phyloP scores from a whole-genome alignment of 2,329 filamentous ascomycete species.

The Scolecobasidium constrictum region DNA sequence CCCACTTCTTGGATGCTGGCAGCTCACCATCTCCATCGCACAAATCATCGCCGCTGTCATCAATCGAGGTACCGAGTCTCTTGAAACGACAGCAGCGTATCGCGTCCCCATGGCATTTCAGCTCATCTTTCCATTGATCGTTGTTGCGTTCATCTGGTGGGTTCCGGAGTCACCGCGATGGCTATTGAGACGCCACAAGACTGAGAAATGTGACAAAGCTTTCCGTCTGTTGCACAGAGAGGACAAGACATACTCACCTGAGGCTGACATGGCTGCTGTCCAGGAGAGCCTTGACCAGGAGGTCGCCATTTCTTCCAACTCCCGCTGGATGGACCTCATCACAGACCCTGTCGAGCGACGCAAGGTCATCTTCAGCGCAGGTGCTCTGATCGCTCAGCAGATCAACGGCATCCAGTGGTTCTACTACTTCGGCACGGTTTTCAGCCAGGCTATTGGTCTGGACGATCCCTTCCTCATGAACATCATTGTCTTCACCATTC shows the following conservation, averaged over 20 bases:
- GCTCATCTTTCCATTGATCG: not conserved
- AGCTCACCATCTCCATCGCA: constrained; percentile 36
- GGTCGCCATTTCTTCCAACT: not conserved
- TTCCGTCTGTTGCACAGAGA: not conserved
- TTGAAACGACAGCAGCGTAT: constrained; percentile 22
- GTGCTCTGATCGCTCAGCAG: constrained; percentile 35
- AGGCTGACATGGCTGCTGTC: constrained; percentile 30
- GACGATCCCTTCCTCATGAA: not conserved
- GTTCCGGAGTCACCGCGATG: constrained; percentile 43
- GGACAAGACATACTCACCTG: constrained; percentile 8
- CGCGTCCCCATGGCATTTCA: constrained; percentile 6
- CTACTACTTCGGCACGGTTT: constrained; percentile 15
- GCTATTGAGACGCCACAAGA: not conserved
- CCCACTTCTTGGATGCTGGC: constrained; percentile 34
- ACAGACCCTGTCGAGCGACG: constrained; percentile 14
- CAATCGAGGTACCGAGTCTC: constrained; percentile 37
- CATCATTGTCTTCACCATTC: not conserved
- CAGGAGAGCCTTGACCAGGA: not conserved
- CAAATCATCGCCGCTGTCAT: constrained; percentile 34
- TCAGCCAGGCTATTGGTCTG: constrained; percentile 10
- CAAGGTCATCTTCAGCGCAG: constrained; percentile 33
- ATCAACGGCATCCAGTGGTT: constrained; percentile 35
- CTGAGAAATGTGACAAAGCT: not conserved
- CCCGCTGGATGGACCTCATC: not conserved
- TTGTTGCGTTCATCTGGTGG: not conserved